Conservation (phyloP, 257 asterid genomes). For the Vinca minor region DNA sequence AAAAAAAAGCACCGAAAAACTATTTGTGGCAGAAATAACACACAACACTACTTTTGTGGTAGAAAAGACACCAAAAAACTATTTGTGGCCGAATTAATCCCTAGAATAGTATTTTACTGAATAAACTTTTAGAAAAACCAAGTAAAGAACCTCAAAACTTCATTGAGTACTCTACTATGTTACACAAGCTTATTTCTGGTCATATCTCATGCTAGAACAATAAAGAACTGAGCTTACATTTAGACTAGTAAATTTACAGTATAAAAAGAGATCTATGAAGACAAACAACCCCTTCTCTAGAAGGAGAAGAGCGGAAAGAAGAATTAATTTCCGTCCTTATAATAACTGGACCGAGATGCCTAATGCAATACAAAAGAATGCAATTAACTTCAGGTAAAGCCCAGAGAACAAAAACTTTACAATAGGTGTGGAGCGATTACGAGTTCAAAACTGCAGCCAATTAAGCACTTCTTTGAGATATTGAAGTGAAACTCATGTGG, state of each 20-base stretch:
- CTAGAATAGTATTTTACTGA: too few relatives aligned
- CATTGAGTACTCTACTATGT: neutral
- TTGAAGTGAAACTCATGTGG: conserved; percentile 55
- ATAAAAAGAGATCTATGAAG: neutral
- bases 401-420: neutral
- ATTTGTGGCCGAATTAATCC: too few relatives aligned
- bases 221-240: neutral
- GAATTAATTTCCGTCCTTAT: neutral
- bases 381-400: neutral
- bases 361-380: neutral
- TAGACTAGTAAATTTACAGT: neutral
- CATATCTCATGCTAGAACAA: neutral
- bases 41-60: too few relatives aligned
- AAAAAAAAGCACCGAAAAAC: too few relatives aligned
- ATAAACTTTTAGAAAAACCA: neutral
- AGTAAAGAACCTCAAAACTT: neutral
- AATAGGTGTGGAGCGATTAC: neutral
- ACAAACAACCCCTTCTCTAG: neutral
- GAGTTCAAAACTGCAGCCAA: conserved; percentile 1
- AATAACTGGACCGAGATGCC: neutral
- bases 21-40: too few relatives aligned
- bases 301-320: neutral
- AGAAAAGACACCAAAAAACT: neutral
- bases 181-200: neutral
- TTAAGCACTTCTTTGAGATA: conserved; percentile 44